Evolutionary conservation across 352 stramenopile species (phyloP).

Genomic region (Pythium dissotocum): DNA sequence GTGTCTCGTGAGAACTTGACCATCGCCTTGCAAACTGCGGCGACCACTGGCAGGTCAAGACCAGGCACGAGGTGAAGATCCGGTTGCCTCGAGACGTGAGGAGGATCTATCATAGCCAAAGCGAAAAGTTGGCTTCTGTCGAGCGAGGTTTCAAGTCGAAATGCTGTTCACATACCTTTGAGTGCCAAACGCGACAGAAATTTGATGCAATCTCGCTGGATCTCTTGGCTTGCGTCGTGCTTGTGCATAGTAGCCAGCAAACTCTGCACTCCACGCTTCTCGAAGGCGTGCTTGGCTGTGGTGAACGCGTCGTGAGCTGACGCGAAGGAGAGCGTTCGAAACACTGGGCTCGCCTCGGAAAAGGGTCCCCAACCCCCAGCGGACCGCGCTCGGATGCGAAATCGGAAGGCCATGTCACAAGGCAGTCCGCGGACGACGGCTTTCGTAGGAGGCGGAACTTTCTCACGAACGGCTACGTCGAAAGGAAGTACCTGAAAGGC

Average conservation of each 20-base stretch:
- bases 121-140: too few species aligned
- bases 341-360: slow-evolving; percentile 34
- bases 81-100: background rate
- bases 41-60: slow-evolving; percentile 31
- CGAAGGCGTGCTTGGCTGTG: slow-evolving; percentile 30
- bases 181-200: slow-evolving; percentile 45
- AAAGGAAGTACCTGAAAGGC: slow-evolving; percentile 57
- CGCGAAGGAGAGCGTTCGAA: slow-evolving; percentile 43
- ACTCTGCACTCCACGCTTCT: slow-evolving; percentile 21
- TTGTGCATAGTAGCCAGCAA: slow-evolving; percentile 48
- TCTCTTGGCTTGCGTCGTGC: slow-evolving; percentile 30
- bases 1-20: slow-evolving; percentile 52
- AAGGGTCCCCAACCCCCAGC: slow-evolving; percentile 69
- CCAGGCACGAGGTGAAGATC: slow-evolving; percentile 20
- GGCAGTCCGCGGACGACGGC: slow-evolving; percentile 41
- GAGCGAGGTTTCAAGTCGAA: too few species aligned
- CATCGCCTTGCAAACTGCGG: slow-evolving; percentile 41
- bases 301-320: slow-evolving; percentile 37
- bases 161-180: slow-evolving; percentile 24
- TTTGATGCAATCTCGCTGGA: slow-evolving; percentile 45
- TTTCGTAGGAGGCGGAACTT: slow-evolving; percentile 27
- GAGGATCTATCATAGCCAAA: background rate
- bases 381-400: slow-evolving; percentile 56
- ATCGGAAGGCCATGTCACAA: slow-evolving; percentile 54
- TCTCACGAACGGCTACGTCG: slow-evolving; percentile 44